phyloP scores from a whole-genome alignment of 2,329 filamentous ascomycete species.

The Mycocentrospora acerina region DNA sequence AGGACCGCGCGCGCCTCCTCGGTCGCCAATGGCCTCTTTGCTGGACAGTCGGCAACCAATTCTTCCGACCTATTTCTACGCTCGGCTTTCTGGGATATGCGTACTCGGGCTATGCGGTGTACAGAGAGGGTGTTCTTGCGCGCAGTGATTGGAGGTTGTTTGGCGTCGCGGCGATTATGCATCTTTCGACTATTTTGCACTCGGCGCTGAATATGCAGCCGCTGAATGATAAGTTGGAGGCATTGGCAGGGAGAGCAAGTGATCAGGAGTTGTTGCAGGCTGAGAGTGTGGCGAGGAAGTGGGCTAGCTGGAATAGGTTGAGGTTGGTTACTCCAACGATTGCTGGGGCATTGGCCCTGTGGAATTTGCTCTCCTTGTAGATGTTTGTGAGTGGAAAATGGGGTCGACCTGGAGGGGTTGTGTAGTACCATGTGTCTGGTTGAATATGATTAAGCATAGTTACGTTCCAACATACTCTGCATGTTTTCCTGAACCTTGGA shows the following conservation, averaged over 20 bases:
- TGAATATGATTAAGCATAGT: too few species aligned
- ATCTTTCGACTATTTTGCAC: conserved; percentile 52
- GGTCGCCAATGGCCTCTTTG: conserved; percentile 54
- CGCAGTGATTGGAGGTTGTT: conserved; percentile 51
- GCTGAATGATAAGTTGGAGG: conserved; percentile 52
- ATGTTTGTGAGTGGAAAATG: not conserved
- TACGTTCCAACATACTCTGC: too few species aligned
- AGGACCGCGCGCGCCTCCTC: conserved; percentile 47
- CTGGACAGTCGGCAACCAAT: conserved; percentile 54
- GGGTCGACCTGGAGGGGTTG: too few species aligned
- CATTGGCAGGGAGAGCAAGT: conserved; percentile 35
- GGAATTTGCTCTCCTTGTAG: conserved; percentile 28
- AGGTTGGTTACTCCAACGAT: conserved; percentile 38
- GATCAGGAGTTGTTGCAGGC: conserved; percentile 37
- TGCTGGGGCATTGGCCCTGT: conserved; percentile 37
- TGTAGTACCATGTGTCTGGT: too few species aligned
- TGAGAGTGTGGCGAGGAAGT: conserved; percentile 35
- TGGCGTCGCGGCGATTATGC: conserved; percentile 47
- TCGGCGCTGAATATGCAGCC: conserved; percentile 56
- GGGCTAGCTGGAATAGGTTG: conserved; percentile 40
- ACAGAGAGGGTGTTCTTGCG: conserved; percentile 27
- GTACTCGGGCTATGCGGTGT: conserved; percentile 45
- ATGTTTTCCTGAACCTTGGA: too few species aligned
- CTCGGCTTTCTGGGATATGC: conserved; percentile 52
- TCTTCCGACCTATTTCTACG: conserved; percentile 55